Evolutionary conservation across 768 basidiomycete genomes (phyloP), one percentile per base, ranked within the genome.

Genomic region (Cystobasidium tubakii): DNA sequence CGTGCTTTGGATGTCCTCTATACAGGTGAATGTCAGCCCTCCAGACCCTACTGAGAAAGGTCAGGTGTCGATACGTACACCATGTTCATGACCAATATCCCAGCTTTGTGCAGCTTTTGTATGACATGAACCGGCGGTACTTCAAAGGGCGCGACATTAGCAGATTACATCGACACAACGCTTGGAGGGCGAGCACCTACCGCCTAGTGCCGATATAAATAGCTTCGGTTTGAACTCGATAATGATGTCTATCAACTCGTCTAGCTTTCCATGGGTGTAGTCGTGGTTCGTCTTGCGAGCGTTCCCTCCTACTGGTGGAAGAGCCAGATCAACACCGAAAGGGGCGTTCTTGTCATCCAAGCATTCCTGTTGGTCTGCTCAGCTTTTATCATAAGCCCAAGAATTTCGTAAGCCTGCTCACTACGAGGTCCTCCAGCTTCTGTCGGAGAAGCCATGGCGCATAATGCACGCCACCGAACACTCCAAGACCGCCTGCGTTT

Each of bases 401-500:
- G 15, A 23, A 9, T 84, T 85, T 75, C 84, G 85, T 63, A 89
- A 92, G 0, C 90, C 90, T 36, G 42, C 39, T 23, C 44, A 13
- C 42, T 17, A 57, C 15, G 31, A 34, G 39, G 34, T 60, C 71
- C 19, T 71, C 66, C 12, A 74, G 50, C 25, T 53, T 31, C n/a
- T 36, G 15, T 17, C 43, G 25, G 13, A 29, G 46, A 42, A 55
- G 27, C 34, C 62, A 31, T 3, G 23, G 46, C 13, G 46, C n/a
- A 21, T 50, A 39, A 31, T 80, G 80, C 0, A 82, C 74, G 67
- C 93, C 93, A 53, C 93, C 93, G 75, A 96, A 91, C 64, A 95
- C 91, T 76, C 93, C 93, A 55, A 96, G 78, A 65, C 92, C 92
- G 60, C 93, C 92, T 29, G 92, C 93, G 78, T 95, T 96, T 54